Evolutionary conservation across 805 yeast species (phyloP).

Genomic region (Candida awuae): DNA sequence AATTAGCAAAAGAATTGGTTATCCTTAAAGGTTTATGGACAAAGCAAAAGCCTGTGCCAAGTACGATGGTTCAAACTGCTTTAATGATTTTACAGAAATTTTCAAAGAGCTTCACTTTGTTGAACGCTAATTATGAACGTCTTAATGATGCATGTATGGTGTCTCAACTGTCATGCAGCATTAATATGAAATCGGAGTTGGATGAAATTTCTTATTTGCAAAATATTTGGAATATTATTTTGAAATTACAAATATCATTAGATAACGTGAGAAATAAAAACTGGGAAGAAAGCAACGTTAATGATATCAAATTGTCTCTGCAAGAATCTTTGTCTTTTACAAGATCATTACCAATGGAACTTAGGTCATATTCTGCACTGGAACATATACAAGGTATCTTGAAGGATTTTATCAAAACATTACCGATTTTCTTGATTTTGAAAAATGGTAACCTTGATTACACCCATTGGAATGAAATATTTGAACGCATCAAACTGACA

Average conservation of each 20-base stretch:
- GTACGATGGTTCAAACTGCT: slow-evolving; percentile 36
- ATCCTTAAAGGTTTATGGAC: slow-evolving; percentile 5
- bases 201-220: slow-evolving; percentile 51
- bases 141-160: slow-evolving; percentile 29
- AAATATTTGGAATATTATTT: slow-evolving; percentile 57
- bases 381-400: slow-evolving; percentile 44
- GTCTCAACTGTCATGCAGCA: slow-evolving; percentile 21
- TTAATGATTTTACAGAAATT: slow-evolving; percentile 29
- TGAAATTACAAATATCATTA: slow-evolving; percentile 40
- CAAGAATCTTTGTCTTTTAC: slow-evolving; percentile 42
- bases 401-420: slow-evolving; percentile 33
- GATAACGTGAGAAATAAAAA: slow-evolving; percentile 32
- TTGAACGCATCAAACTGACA: slow-evolving; percentile 22
- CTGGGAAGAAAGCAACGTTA: slow-evolving; percentile 45
- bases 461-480: slow-evolving; percentile 59
- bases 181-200: slow-evolving; percentile 23
- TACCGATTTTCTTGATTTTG: slow-evolving; percentile 36
- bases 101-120: slow-evolving; percentile 13
- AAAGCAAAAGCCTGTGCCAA: slow-evolving; percentile 34
- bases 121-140: slow-evolving; percentile 13
- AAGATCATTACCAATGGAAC: slow-evolving; percentile 45
- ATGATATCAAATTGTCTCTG: slow-evolving; percentile 38
- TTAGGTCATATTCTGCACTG: slow-evolving; percentile 64
- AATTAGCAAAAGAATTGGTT: background rate
- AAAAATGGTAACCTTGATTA: slow-evolving; percentile 49